Evolutionary conservation across 768 basidiomycete species (phyloP), one percentile per base, ranked within the genome.

Genomic region (Termitomyces sp.): DNA sequence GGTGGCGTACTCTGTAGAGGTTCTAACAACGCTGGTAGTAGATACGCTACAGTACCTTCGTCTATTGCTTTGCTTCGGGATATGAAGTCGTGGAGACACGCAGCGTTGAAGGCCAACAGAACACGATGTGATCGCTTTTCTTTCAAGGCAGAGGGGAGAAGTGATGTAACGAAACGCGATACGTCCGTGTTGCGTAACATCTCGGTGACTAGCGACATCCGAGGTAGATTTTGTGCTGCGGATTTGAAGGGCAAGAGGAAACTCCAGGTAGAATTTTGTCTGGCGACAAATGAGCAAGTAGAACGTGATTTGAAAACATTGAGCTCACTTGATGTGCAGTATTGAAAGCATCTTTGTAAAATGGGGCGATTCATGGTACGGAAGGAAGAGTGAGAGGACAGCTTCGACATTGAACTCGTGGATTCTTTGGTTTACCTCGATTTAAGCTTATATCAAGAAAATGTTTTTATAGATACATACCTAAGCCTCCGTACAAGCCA

Each of bases 401-500:
- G 81, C 79, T 54, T 88, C 81, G 54, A 95, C 79, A 65, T 98
- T 97, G 75, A 98, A 94, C 69, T 98, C 94, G 67, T 98, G 82
- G 28, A 98, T 84, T 69, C 96, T 98, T 65, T 18, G 54, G 12
- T 14, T 35, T 16, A 40, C 62, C 13, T 46, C 58, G 46, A 38
- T 64, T 54, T 33, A 57, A 40, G 35, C 43, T 1, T 3, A 50
- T 20, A 32, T 49, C 8, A n/a, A 51, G 3, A 51, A 12, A 8
- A 36, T 51, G n/a, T 1, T n/a, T n/a, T 18, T 6, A 13, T 20
- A 12, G 6, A 7, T 9, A 65, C 83, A 43, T 62, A 92, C 95
- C 95, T 86, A 72, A 98, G 97, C 57, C 94, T 78, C 65, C 92
- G 78, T 3, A 98, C 92, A 26, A 98, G 81, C 96, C 96, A 99